Conservation (phyloP, 2,329 filamentous ascomycete species). For the Gyromitra esculenta region DNA sequence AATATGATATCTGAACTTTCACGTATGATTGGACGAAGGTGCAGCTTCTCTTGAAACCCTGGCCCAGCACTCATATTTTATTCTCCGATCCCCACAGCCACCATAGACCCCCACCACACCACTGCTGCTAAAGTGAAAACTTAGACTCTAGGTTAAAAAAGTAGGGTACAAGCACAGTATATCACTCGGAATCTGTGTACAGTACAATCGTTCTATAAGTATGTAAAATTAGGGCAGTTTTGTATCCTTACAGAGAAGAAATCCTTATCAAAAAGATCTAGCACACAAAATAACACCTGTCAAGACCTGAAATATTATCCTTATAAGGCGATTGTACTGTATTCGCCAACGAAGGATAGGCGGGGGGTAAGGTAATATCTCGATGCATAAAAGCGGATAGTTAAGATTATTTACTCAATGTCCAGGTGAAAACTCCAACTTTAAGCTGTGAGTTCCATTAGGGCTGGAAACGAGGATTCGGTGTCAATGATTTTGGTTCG, state of each 20-base stretch:
- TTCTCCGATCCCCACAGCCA: background rate
- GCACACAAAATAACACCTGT: too few species aligned
- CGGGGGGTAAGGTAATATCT: background rate
- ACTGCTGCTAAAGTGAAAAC: background rate
- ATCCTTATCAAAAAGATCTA: too few species aligned
- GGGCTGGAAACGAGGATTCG: background rate
- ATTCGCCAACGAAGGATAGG: background rate
- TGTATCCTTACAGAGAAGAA: too few species aligned
- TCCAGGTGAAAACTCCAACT: background rate
- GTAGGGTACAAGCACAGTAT: background rate
- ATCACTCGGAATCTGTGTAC: background rate
- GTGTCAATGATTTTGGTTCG: background rate
- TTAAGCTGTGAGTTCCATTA: background rate
- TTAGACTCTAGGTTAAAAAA: background rate
- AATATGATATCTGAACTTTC: conserved; percentile 1
- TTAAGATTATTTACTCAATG: background rate
- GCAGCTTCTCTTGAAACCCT: background rate
- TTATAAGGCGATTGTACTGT: too few species aligned
- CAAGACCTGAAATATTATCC: too few species aligned
- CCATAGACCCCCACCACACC: background rate
- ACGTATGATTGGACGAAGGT: background rate
- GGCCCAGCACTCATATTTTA: background rate
- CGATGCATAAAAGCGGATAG: background rate
- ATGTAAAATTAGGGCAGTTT: too few species aligned
- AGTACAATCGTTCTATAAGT: too few species aligned